Evolutionary conservation across 192 early-diverging fungal genomes (phyloP), one percentile per base, ranked within the genome.

Genomic region (Coemansia sp.): DNA sequence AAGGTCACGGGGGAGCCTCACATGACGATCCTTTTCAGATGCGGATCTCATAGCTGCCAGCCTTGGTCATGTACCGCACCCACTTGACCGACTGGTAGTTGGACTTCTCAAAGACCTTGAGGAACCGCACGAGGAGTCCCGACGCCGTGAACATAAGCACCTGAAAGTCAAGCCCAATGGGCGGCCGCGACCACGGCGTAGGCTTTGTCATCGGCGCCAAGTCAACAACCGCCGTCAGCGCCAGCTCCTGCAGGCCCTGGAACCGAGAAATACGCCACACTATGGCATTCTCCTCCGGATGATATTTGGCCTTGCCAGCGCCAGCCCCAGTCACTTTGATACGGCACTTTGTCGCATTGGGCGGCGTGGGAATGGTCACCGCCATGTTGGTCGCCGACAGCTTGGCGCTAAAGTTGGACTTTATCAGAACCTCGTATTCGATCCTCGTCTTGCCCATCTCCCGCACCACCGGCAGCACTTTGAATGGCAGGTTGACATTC

Each of bases 41-140:
- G 34, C 81, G 62, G 59, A 83, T 78, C 59, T 78, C 69, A 59
- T 83, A 78, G 67, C 76, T 78, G 39, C 76, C 75, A 5, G 97
- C 95, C 69, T 96, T 95, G 43, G 97, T 96, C 92, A 97, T 93
- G 80, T 99, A 99, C 41, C 97, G 87, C 11, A 99, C 97, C 97
- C 97, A 99, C 84, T 99, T 99, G 49, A 99, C 94, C 74, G 91
- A 92, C 68, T 95, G 89, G 76, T 99, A 99, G 73, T 93, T 92
- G 50, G 90, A 89, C 83, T 95, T 95, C 67, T 99, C 97, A 86
- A 96, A 98, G 29, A 99, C 92, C 87, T 99, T 99, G 68, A 99
- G 80, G 86, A 97, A 99, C 61, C 95, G 86, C 30, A 99, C 97
- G 73, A 98, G 87, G 63, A 99, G 73, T 8, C 97, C 97, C 13